Conservation (phyloP, 2,329 filamentous ascomycete species). For the Emergomyces pasteurianus region DNA sequence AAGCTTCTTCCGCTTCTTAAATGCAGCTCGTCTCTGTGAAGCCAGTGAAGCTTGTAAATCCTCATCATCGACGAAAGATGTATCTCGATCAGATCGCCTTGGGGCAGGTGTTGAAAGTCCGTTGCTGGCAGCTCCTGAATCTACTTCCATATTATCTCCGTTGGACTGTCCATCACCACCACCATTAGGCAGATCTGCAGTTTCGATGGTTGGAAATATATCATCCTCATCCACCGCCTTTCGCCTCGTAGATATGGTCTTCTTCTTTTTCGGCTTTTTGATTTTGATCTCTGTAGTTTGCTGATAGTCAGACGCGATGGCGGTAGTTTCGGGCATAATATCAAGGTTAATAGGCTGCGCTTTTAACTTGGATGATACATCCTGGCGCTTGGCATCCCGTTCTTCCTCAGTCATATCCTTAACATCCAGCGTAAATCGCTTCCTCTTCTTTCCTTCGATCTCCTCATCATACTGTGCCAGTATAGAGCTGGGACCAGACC, state of each 20-base stretch:
- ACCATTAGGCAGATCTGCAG: conserved; percentile 17
- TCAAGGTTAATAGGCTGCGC: conserved; percentile 67
- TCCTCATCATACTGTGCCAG: conserved; percentile 93
- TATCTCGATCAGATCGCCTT: conserved; percentile 54
- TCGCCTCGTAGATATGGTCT: conserved; percentile 62
- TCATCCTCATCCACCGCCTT: conserved; percentile 54
- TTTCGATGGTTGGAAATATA: conserved; percentile 31
- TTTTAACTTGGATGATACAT: conserved; percentile 49
- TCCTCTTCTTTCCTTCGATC: conserved; percentile 78
- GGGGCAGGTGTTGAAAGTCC: conserved; percentile 23
- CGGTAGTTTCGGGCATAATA: conserved; percentile 43
- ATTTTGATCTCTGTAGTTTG: conserved; percentile 80
- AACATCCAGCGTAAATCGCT: conserved; percentile 75
- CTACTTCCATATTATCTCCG: conserved; percentile 62
- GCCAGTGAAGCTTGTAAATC: conserved; percentile 80
- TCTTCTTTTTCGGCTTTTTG: conserved; percentile 83
- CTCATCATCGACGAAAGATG: conserved; percentile 76
- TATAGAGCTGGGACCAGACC: conserved; percentile 53
- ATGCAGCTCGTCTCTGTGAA: conserved; percentile 64
- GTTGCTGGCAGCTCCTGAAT: conserved; percentile 39
- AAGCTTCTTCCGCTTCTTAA: conserved; percentile 85
- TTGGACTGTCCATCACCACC: conserved; percentile 16
- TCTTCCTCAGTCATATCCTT: conserved; percentile 58
- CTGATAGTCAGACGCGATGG: conserved; percentile 72
- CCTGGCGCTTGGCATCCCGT: conserved; percentile 42